Evolutionary conservation across 108 stramenopile species (phyloP), one percentile per base, ranked within the genome.

Genomic region (Schizochytrium sp.): DNA sequence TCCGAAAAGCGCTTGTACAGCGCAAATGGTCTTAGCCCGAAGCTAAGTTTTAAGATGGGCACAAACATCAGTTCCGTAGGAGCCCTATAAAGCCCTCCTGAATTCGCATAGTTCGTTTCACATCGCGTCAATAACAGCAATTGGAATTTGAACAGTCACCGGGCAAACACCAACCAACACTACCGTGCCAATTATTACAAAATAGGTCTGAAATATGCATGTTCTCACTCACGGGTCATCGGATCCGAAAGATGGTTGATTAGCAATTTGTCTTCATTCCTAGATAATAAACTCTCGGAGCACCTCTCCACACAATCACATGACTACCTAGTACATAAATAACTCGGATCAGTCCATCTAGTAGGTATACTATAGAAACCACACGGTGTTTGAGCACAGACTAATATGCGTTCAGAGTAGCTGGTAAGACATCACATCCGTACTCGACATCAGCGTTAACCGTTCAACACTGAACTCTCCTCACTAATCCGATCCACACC

Each of bases 351-450:
- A 69, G 64, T 69, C 64, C 64, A 69, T 69, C 64, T 69, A 69
- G 64, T 69, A 69, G 64, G 64, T 44, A 69, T 69, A 44, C 10
- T 69, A 69, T 69, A 38, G 44, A 69, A 15, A 69, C 64, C 64
- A 69, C 64, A 69, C 64, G 64, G 64, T 38, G 64, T 28, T 44
- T 69, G 64, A 69, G 64, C 64, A 69, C 64, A 69, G 64, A 69
- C 64, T 69, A 69, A 69, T 44, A 44, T 44, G 64, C 64, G 44
- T 69, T 69, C 64, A 69, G 64, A 69, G 64, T 69, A 69, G 64
- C 64, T 69, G 64, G 64, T 69, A 69, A 69, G 64, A 69, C 64
- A 69, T 69, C 64, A 69, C 64, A 69, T 69, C 64, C 64, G 64
- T 69, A 69, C 64, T 44, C 59, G 19, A 60, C 59, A 17, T n/a